Conservation (phyloP, 2,329 filamentous ascomycete genomes). For the Neurospora sp. region DNA sequence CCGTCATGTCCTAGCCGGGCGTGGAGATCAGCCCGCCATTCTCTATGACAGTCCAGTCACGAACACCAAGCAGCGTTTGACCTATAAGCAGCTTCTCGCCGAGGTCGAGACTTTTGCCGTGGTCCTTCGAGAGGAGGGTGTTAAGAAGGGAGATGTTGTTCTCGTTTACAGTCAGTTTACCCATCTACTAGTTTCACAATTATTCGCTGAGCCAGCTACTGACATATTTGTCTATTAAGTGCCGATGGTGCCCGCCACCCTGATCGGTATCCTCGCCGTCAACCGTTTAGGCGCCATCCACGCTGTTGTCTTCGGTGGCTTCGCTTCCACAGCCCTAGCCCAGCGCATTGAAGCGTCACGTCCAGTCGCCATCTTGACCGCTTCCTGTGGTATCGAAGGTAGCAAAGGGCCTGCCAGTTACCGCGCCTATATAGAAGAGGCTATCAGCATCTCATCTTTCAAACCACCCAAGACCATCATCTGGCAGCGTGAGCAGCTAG, state of each 20-base stretch:
- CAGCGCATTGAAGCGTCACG: slow-evolving; percentile 79
- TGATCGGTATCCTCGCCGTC: slow-evolving; percentile 79
- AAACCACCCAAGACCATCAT: slow-evolving; percentile 67
- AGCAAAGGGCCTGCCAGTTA: slow-evolving; percentile 72
- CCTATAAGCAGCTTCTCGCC: slow-evolving; percentile 63
- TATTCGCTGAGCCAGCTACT: not conserved
- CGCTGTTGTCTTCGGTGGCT: slow-evolving; percentile 87
- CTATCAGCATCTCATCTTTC: slow-evolving; percentile 54
- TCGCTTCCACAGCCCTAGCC: slow-evolving; percentile 69
- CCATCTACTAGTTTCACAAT: not conserved
- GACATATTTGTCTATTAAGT: slow-evolving; percentile 36
- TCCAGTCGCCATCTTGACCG: slow-evolving; percentile 70
- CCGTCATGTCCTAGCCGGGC: slow-evolving; percentile 72
- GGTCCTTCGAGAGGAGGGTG: slow-evolving; percentile 71
- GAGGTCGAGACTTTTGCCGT: slow-evolving; percentile 78
- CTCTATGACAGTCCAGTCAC: slow-evolving; percentile 85
- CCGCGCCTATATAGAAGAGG: slow-evolving; percentile 64
- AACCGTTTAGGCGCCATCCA: slow-evolving; percentile 79
- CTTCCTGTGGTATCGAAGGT: slow-evolving; percentile 87
- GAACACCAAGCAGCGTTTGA: slow-evolving; percentile 57
- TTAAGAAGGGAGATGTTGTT: slow-evolving; percentile 75
- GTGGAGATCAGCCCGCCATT: slow-evolving; percentile 64
- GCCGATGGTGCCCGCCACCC: slow-evolving; percentile 87
- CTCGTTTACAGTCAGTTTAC: slow-evolving; percentile 67
- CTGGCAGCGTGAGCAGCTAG: slow-evolving; percentile 71